Evolutionary conservation across 2,329 filamentous ascomycete species (phyloP).

Genomic region (Paraphaeosphaeria minitans): DNA sequence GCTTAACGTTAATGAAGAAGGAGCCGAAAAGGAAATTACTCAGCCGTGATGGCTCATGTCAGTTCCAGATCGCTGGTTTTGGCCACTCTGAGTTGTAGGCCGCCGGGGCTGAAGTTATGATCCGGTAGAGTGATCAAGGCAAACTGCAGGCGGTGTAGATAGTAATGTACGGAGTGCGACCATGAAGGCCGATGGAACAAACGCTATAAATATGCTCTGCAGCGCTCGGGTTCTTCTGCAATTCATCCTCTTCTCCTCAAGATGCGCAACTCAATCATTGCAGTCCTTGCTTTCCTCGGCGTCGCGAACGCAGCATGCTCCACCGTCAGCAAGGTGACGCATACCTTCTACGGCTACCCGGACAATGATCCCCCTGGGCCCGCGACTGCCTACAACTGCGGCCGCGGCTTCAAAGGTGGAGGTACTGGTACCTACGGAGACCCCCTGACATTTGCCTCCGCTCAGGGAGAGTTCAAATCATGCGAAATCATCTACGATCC

Average conservation of each 20-base stretch:
- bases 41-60: not conserved
- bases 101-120: not conserved
- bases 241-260: not conserved
- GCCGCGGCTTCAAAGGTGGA: conserved; percentile 42
- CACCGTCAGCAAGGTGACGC: conserved; percentile 15
- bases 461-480: conserved; percentile 46
- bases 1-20: not conserved
- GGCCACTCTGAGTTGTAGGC: not conserved
- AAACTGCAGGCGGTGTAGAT: not conserved
- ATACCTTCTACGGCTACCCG: conserved; percentile 35
- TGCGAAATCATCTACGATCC: conserved; percentile 56
- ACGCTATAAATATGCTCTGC: not conserved
- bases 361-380: conserved; percentile 33
- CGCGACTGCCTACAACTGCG: conserved; percentile 32
- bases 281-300: conserved; percentile 12
- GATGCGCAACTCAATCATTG: conserved; percentile 12
- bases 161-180: not conserved
- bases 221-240: not conserved
- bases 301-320: conserved; percentile 11
- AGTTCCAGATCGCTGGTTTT: not conserved
- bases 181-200: not conserved
- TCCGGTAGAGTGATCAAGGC: not conserved
- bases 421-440: conserved; percentile 51
- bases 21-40: not conserved
- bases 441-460: conserved; percentile 53